These are phyloP conservation scores for Canavalia ensiformis DNA, from an alignment of 306 rosid species.

Conservation along the genomic window DNA sequence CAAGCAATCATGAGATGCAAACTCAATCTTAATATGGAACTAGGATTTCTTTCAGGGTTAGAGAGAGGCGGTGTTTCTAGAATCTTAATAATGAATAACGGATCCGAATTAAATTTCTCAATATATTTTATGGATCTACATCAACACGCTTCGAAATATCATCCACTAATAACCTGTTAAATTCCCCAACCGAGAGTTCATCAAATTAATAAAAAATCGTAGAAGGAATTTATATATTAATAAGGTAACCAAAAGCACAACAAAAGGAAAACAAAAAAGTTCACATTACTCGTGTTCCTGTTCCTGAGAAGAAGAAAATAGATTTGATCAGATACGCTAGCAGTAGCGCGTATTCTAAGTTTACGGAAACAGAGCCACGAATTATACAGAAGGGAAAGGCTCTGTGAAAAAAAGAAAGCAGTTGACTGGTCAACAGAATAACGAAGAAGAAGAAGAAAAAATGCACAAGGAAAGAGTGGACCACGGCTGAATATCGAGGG, in stretches of 20 bases:
- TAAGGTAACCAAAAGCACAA: not conserved
- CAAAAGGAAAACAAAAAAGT: not conserved
- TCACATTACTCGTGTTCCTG: not conserved
- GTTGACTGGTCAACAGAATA: not conserved
- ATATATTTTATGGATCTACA: conserved; percentile 9
- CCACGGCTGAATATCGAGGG: not conserved
- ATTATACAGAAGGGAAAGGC: not conserved
- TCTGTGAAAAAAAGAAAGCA: conserved; percentile 1
- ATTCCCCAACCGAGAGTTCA: conserved; percentile 1
- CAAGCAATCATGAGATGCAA: not conserved
- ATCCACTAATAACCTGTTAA: not conserved
- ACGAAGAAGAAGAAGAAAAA: not conserved
- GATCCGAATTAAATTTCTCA: conserved; percentile 11
- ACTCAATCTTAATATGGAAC: not conserved
- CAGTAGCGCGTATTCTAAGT: not conserved
- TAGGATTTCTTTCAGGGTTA: not conserved
- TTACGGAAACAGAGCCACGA: not conserved
- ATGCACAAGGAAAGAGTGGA: not conserved
- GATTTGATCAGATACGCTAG: not conserved
- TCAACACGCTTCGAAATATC: not conserved
- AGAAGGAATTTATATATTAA: not conserved
- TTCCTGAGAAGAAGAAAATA: not conserved
- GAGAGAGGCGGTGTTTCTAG: not conserved
- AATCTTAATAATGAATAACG: conserved; percentile 21
- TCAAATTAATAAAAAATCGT: not conserved